Base-by-base conservation (phyloP, 768 basidiomycete species). In the Tricholoma sp. region DNA sequence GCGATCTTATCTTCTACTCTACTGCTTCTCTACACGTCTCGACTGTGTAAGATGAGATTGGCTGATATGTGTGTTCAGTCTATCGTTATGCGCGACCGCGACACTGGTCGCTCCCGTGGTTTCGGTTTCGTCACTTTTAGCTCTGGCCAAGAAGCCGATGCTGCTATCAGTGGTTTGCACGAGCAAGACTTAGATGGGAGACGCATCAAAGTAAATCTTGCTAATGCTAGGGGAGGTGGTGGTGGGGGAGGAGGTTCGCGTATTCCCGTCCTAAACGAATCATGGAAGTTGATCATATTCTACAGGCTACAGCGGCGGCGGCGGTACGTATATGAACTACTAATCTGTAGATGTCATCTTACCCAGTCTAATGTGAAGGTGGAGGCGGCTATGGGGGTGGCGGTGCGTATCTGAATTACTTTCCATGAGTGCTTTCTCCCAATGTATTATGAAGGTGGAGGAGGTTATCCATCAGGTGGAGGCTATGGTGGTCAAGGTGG, bases 21-120 rank as follows among this genome's bases (percentile, higher is more conserved):
- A 63, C 56, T 50, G 55, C 60, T 54, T 57, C 52, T 63, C 52
- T 63, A 52, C 56, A 37, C 62, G 55, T 62, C 67, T 63, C 51
- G 64, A 31, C 62, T 59, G 58, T 58, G 59, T 66, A 68, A 73
- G 69, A 68, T 69, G 66, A 69, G 64, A 71, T 70, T 50, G 71
- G 68, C 75, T 76, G 65, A 71, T 76, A 56, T 64, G 63, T 64
- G 71, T 74, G 63, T 74, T 50, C 29, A 97, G 93, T 90, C 89
- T 65, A 94, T 96, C 76, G 94, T 96, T 72, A 96, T 96, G 94
- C 89, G 92, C 78, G 95, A 98, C 77, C 92, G 94, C 70, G 96
- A 97, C 70, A 98, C 96, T 63, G 91, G 92, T 59, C 92, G 95
- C 69, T 96, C 93, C 62, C 89, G 95, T 70, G 95, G 95, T 68